Evolutionary conservation across 192 early-diverging fungal species (phyloP), one percentile per base, ranked within the genome.

Genomic region (Rhizophlyctis rosea): DNA sequence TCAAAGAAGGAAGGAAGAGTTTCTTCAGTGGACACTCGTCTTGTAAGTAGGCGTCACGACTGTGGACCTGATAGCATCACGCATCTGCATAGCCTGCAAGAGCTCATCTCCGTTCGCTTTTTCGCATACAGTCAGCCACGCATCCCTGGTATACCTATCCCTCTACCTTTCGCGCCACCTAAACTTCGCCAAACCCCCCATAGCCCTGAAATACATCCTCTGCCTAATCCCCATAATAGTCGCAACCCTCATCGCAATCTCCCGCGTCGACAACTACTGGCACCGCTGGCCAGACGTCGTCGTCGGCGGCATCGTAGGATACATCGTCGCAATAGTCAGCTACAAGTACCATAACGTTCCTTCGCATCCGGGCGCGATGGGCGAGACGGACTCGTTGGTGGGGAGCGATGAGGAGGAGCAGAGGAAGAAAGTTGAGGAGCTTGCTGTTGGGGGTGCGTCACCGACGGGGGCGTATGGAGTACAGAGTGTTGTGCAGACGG

Each of bases 241-340:
- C 34, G 67, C 67, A 23, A 34, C 53, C 11, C 47, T 68, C 7
- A 62, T 68, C 36, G 31, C 67, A 16, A 68, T 68, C 16, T 68
- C 67, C 23, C 58, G 59, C 18, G 67, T 68, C 28, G 50, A 56
- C 44, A 52, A 68, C 29, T 68, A 62, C 30, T 68, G 67, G 67
- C 67, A 68, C 50, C 31, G 59, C n/a, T 68, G 67, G 67, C 59
- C 61, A 34, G 67, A 68, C 52, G 59, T 68, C n/a, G 50, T 68
- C 3, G 59, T 68, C 24, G 67, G 67, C 36, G 67, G 34, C 7
- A 47, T 62, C 25, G 67, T 68, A 7, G 67, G 67, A 4, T 18
- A 29, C 14, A 23, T 47, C n/a, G 47, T 68, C 32, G 59, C 67
- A 5, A 62, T 28, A 34, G 33, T 34, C 51, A 49, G 25, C 30